Evolutionary conservation across 306 rosid genomes (phyloP), one percentile per base, ranked within the genome.

Genomic region (Begonia peltatifolia): DNA sequence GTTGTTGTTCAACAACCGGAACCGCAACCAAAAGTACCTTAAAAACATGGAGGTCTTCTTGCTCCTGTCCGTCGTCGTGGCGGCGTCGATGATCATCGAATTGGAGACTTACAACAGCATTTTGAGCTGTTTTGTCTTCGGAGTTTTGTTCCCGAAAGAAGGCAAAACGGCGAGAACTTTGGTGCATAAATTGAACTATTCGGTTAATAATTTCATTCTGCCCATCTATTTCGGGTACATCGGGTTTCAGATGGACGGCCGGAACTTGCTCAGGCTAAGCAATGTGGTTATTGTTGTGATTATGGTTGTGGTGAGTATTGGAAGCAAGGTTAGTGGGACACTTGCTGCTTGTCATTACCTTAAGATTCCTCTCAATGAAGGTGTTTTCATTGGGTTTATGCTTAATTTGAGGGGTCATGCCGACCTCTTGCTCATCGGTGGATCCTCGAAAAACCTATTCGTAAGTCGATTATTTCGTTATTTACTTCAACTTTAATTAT

Each of bases 331-430:
- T 56, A 59, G 80, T 44, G 97, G 95, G 1, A 77, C 90, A 12
- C 84, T 90, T 62, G n/a, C 75, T 3, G 76, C 64, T 53, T 83
- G 87, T 14, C 71, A 62, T 18, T 83, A 58, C 72, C 74, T 90
- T 67, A 59, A 71, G 11, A 83, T 85, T 42, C 94, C 97, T 11
- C 36, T 69, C 6, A 75, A 74, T 53, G 85, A 90, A 62, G 94
- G 82, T 1, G 69, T 85, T 54, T 79, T 90, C 41, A 71, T 90
- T 38, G 87, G 94, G 35, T 85, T 90, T 65, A 55, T 77, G 11
- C 63, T 90, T 69, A 90, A 83, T 70, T 68, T 87, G 47, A 85
- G 83, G 65, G 97, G 95, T 4, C 83, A 90, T 75, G 94, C 92
- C n/a, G 97, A 90, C 73, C 72, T 90, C 23, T 51, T 90, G 11